phyloP scores from a whole-genome alignment of 345 rosid species.

The Raphanus sativus region DNA sequence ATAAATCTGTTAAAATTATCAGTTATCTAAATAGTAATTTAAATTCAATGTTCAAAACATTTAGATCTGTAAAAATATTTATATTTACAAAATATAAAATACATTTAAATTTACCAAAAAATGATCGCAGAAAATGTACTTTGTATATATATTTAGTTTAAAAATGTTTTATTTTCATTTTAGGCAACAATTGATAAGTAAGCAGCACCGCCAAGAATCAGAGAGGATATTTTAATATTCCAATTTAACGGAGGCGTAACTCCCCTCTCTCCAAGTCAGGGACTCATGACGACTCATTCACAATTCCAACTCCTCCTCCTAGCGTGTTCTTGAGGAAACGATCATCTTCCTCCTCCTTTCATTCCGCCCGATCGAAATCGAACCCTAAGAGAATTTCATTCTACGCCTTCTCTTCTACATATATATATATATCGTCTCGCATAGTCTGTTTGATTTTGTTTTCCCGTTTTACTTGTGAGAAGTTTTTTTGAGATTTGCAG shows the following conservation, averaged over 20 bases:
- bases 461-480: neutral
- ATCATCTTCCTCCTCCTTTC: slow-evolving; percentile 12
- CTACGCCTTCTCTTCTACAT: neutral
- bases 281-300: slow-evolving; percentile 27
- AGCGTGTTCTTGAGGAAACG: slow-evolving; percentile 45
- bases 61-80: too few relatives aligned
- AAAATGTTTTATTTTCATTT: neutral
- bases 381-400: neutral
- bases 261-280: slow-evolving; percentile 26
- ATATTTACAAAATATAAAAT: too few relatives aligned
- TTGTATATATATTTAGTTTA: neutral
- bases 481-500: slow-evolving; percentile 21
- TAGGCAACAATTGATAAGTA: neutral
- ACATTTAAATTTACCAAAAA: too few relatives aligned
- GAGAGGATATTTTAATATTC: slow-evolving; percentile 12
- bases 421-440: neutral
- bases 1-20: too few relatives aligned
- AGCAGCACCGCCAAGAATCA: slow-evolving; percentile 14
- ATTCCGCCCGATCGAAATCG: slow-evolving; percentile 22
- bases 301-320: slow-evolving; percentile 31
- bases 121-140: too few relatives aligned
- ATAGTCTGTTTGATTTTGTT: slow-evolving; percentile 8
- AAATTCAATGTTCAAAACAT: too few relatives aligned
- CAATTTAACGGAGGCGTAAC: slow-evolving; percentile 15
- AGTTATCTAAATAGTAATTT: too few relatives aligned